phyloP scores from a whole-genome alignment of 129 eudicot species.

The Arctium minus region DNA sequence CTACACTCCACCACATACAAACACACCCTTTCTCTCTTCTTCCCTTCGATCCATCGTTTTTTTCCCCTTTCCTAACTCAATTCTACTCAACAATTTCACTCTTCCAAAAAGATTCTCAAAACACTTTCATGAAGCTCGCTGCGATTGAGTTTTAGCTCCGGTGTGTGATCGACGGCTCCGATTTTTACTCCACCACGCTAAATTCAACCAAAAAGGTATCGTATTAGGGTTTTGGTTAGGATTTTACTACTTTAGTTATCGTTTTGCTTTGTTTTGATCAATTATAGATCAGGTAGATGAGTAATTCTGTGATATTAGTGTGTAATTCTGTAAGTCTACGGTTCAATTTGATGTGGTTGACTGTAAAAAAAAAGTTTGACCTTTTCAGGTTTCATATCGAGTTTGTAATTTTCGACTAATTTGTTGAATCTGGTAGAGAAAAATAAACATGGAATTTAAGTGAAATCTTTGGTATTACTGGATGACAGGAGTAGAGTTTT shows the following conservation, averaged over 20 bases:
- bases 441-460: background rate
- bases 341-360: constrained; percentile 18
- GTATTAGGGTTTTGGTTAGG: constrained; percentile 16
- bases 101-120: background rate
- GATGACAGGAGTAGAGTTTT: background rate
- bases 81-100: constrained; percentile 2
- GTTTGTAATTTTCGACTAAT: constrained; percentile 7
- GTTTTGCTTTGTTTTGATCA: background rate
- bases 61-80: constrained; percentile 13
- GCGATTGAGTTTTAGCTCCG: background rate
- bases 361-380: constrained; percentile 21
- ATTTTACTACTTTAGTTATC: constrained; percentile 12
- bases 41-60: constrained; percentile 22
- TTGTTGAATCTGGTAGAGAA: background rate
- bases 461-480: background rate
- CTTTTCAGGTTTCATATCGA: constrained; percentile 2
- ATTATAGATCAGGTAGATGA: background rate
- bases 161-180: constrained; percentile 25
- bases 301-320: background rate
- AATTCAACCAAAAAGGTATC: constrained; percentile 27
- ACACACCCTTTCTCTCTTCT: constrained; percentile 11
- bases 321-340: background rate
- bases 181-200: constrained; percentile 12
- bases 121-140: background rate
- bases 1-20: constrained; percentile 38